Evolutionary conservation across 306 rosid genomes (phyloP), one percentile per base, ranked within the genome.

Genomic region (Prunus padus): DNA sequence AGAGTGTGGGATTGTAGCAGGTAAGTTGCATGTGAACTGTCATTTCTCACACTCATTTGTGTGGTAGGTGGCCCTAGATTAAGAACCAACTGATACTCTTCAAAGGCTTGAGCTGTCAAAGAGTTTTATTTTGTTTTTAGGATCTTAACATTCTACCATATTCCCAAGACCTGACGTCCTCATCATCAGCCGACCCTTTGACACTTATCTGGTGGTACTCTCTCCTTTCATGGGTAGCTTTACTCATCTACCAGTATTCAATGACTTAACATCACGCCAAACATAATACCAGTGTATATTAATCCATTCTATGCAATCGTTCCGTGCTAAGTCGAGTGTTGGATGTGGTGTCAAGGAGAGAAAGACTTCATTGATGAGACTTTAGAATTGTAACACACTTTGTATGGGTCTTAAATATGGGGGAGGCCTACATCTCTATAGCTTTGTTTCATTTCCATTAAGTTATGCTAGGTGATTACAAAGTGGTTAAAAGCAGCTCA

Each of bases 21-120:
- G 56, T 42, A 14, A 78, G 26, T 65, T 33, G 59, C 82, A 18
- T 65, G 81, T 81, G 68, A 63, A 30, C 31, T 54, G 42, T 37
- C 54, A 52, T 14, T 20, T 76, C 10, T 76, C 50, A 50, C 51
- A 20, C 12, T 71, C 47, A 15, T 65, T 49, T 76, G 65, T 31
- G 16, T n/a, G 51, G 71, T 42, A n/a, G 76, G 52, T 77, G 57
- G 49, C 23, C 72, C 57, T 25, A 4, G 51, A 40, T 3, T 14
- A 26, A 26, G 42, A 61, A 4, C 42, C 20, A 61, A 10, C 4
- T 2, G 33, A 16, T 71, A n/a, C 1, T 20, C 59, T 31, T 54
- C 20, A 8, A 13, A 54, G 4, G 20, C 13, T 71, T 1, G 10
- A 13, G 62, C 65, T 33, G 33, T 71, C 52, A 33, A 37, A 37